Evolutionary conservation across 2,329 filamentous ascomycete genomes (phyloP), one percentile per base, ranked within the genome.

Genomic region (Lachnellula occidentalis): DNA sequence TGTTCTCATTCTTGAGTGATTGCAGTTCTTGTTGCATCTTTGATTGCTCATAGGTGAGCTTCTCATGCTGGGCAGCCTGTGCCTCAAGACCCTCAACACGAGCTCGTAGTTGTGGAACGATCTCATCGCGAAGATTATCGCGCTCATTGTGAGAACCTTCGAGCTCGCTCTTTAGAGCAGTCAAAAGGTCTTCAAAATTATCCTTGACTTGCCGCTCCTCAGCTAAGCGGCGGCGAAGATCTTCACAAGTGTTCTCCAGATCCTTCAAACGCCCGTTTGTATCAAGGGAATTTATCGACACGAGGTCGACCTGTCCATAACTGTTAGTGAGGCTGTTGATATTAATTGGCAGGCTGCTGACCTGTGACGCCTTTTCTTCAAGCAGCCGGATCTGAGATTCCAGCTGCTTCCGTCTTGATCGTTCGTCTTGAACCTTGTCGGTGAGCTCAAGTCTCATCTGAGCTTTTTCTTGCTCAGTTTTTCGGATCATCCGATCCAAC

Each of bases 161-260:
- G 14, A 97, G 77, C 69, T 99, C 91, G 22, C 84, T 81, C 63
- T 88, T 87, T 63, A 97, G 84, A 5, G 89, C 92, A 6, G 85
- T 83, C 45, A 97, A 78, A 43, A 99, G 79, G 69, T 96, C 92
- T 72, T 97, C 91, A 64, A 97, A 95, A 69, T 95, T 96, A 67
- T 90, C 86, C 70, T 95, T 96, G 64, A 88, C 84, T 69, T 89
- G 82, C 53, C 88, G 82, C 73, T 99, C 94, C 67, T 97, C 91
- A 1, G 82, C 78, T 45, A 99, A 77, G 62, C 89, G 87, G 63
- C 92, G 84, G 59, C 87, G 85, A 47, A 92, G 80, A 66, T 95
- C 90, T 62, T 96, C 91, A 60, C 95, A 84, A 0, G 84, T 84
- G 51, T 73, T 77, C 70, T 96, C 91, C 24, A 97, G 78, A 62